Evolutionary conservation across 2,329 filamentous ascomycete genomes (phyloP).

Genomic region (Ophiostoma sp.): DNA sequence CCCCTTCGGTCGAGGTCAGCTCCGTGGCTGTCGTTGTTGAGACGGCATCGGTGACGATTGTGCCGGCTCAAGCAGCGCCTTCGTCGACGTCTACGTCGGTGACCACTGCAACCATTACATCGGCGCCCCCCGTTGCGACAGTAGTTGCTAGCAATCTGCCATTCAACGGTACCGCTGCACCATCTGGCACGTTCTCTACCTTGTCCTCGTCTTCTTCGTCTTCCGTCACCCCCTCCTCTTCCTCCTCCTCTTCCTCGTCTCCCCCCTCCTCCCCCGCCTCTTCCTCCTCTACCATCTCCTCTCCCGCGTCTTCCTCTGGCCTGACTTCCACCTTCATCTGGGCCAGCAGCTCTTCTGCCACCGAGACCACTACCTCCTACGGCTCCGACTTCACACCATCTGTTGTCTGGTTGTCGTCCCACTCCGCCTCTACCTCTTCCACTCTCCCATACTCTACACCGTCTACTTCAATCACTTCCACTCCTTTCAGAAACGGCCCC

Average conservation of each 20-base stretch:
- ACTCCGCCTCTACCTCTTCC: background rate
- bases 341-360: background rate
- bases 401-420: background rate
- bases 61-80: background rate
- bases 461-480: background rate
- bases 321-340: background rate
- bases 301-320: background rate
- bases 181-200: background rate
- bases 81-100: background rate
- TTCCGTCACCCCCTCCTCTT: background rate
- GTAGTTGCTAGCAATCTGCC: background rate
- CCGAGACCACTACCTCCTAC: slow-evolving; percentile 15
- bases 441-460: background rate
- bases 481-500: background rate
- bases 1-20: background rate
- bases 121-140: background rate
- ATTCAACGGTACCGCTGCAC: background rate
- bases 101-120: background rate
- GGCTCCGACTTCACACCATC: slow-evolving; percentile 9
- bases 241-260: background rate
- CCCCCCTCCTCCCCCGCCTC: background rate
- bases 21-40: slow-evolving; percentile 10
- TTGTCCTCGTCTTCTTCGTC: background rate
- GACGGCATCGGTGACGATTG: background rate
- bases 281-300: background rate